Conservation (phyloP, 1,284 basidiomycete species). For the Trichosporon sp. region DNA sequence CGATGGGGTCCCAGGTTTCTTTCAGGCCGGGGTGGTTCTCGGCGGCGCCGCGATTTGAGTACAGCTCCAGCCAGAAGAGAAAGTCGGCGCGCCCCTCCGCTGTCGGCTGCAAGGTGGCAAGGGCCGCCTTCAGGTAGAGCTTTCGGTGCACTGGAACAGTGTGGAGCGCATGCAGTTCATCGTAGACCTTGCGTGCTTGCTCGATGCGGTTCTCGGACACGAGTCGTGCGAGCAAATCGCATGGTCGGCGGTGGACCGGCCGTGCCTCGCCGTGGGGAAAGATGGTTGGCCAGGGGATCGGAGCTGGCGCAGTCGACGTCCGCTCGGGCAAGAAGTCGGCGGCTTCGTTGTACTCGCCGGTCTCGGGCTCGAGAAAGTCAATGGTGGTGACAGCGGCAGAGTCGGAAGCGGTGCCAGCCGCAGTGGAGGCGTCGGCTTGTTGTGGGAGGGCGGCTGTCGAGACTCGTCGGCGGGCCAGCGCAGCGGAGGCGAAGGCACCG, state of each 20-base stretch:
- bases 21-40: slow-evolving; percentile 23
- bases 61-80: slow-evolving; percentile 38
- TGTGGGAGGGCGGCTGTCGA: slow-evolving; percentile 7
- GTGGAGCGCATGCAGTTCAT: slow-evolving; percentile 32
- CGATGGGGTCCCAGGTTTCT: slow-evolving; percentile 30
- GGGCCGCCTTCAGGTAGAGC: slow-evolving; percentile 32
- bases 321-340: slow-evolving; percentile 25
- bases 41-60: slow-evolving; percentile 37
- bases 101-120: slow-evolving; percentile 5
- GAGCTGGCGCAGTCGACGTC: slow-evolving; percentile 7
- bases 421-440: neutral
- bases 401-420: neutral
- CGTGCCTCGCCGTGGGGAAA: slow-evolving; percentile 21
- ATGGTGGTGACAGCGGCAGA: neutral
- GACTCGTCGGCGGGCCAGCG: neutral
- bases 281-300: slow-evolving; percentile 41
- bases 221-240: slow-evolving; percentile 34
- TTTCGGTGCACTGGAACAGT: slow-evolving; percentile 26
- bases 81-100: slow-evolving; percentile 20
- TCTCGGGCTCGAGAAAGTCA: slow-evolving; percentile 35
- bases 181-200: slow-evolving; percentile 27
- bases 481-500: neutral
- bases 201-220: slow-evolving; percentile 20
- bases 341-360: slow-evolving; percentile 28
- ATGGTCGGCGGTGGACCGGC: slow-evolving; percentile 15